Evolutionary conservation across 352 stramenopile species (phyloP).

Genomic region (Globisporangium splendens): DNA sequence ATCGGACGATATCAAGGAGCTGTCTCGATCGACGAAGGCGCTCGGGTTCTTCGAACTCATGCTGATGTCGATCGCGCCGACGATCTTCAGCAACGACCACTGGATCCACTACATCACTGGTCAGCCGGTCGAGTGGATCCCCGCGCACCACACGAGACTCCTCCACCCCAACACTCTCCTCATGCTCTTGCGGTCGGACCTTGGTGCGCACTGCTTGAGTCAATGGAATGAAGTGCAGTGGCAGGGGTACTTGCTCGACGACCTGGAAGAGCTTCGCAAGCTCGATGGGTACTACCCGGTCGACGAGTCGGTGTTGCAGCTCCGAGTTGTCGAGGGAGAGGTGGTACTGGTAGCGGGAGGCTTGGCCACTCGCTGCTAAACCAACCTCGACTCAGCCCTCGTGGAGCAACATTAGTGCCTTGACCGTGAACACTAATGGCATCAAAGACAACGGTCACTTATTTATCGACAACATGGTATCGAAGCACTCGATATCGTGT

Average conservation of each 20-base stretch:
- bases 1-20: not conserved
- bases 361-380: not conserved
- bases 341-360: not conserved
- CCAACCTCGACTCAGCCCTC: not conserved
- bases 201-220: too few relatives aligned
- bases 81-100: slow-evolving; percentile 11
- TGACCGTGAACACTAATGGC: slow-evolving; percentile 10
- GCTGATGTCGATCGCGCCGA: slow-evolving; percentile 6
- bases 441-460: slow-evolving; percentile 11
- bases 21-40: slow-evolving; percentile 1
- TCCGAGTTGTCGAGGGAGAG: not conserved
- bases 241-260: slow-evolving; percentile 5
- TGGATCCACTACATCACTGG: slow-evolving; percentile 15
- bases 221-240: slow-evolving; percentile 2
- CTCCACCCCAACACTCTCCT: too few relatives aligned
- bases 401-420: slow-evolving; percentile 4
- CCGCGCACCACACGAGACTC: too few relatives aligned
- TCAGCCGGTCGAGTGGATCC: not conserved
- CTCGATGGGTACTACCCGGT: not conserved
- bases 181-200: too few relatives aligned
- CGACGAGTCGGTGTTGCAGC: not conserved
- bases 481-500: slow-evolving; percentile 4
- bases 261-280: slow-evolving; percentile 1
- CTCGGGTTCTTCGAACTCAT: slow-evolving; percentile 10
- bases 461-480: not conserved